Conservation (phyloP, 805 yeast genomes). For the Allodekkera sacchari region DNA sequence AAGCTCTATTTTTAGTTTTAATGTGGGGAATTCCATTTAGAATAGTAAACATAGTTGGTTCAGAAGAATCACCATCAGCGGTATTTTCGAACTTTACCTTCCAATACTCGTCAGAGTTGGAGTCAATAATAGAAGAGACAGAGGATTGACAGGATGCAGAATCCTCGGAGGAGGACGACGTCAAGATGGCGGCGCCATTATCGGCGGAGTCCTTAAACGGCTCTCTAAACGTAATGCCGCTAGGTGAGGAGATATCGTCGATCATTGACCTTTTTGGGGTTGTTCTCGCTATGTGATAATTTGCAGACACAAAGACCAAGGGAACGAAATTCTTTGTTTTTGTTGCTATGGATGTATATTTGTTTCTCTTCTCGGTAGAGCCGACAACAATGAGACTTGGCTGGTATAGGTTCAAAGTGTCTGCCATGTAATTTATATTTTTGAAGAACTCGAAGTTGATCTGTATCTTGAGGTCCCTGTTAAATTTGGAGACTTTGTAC, state of each 20-base stretch:
- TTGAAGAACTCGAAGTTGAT: slow-evolving; percentile 52
- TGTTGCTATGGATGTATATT: slow-evolving; percentile 21
- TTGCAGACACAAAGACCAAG: slow-evolving; percentile 17
- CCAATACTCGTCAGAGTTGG: no score
- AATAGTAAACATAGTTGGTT: no score
- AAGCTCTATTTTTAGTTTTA: no score
- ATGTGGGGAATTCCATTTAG: no score
- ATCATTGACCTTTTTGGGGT: background rate
- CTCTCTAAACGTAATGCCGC: slow-evolving; percentile 15
- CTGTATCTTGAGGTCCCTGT: slow-evolving; percentile 33
- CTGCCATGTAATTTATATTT: slow-evolving; percentile 40
- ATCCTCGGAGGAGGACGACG: background rate
- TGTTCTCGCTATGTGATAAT: slow-evolving; percentile 1
- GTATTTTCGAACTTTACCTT: no score
- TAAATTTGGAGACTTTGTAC: slow-evolving; percentile 14
- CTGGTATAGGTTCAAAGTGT: slow-evolving; percentile 47
- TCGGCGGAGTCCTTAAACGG: slow-evolving; percentile 9
- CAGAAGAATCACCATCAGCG: no score
- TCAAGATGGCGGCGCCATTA: background rate
- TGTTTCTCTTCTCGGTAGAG: slow-evolving; percentile 16
- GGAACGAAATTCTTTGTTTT: slow-evolving; percentile 18
- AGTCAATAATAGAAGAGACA: background rate
- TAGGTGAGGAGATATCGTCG: slow-evolving; percentile 3
- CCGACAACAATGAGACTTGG: slow-evolving; percentile 48
- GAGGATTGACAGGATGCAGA: background rate